phyloP scores from a whole-genome alignment of 768 basidiomycete genomes.

The Mrakia hoshinonis region DNA sequence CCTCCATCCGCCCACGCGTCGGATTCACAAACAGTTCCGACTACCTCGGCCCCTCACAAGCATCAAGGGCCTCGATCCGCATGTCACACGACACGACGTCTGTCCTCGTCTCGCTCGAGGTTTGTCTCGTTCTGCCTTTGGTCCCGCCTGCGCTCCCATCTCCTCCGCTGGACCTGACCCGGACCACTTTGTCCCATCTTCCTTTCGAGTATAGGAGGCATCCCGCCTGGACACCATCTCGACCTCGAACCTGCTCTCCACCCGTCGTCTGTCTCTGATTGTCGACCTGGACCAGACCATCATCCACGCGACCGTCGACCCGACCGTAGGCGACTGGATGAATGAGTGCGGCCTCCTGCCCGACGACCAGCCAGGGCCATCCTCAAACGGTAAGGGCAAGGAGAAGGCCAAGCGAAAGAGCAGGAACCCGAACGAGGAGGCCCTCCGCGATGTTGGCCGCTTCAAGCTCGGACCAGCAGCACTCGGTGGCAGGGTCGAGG shows the following conservation, averaged over 20 bases:
- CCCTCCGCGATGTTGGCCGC: conserved; percentile 77
- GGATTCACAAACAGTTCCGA: too few species aligned
- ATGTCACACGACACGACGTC: conserved; percentile 91
- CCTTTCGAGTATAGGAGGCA: conserved; percentile 53
- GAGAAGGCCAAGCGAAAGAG: conserved; percentile 42
- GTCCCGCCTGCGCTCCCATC: not conserved
- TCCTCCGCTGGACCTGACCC: not conserved
- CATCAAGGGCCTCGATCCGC: conserved; percentile 75
- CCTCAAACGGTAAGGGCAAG: conserved; percentile 37
- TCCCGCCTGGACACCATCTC: conserved; percentile 77
- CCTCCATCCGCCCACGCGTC: not conserved
- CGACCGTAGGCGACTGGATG: conserved; percentile 97
- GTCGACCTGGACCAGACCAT: conserved; percentile 99
- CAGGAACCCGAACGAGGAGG: conserved; percentile 89
- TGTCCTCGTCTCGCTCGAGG: conserved; percentile 77
- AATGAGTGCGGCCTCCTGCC: conserved; percentile 51
- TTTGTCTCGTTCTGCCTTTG: conserved; percentile 26
- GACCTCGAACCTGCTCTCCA: conserved; percentile 63
- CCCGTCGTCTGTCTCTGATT: conserved; percentile 79
- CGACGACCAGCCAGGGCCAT: not conserved
- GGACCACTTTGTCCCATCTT: not conserved
- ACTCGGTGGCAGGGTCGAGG: conserved; percentile 53
- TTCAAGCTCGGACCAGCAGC: conserved; percentile 63
- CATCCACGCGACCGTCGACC: conserved; percentile 96
- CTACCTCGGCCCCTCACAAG: conserved; percentile 79